Base-by-base conservation (phyloP, 306 rosid species). In the Medicago arabica region DNA sequence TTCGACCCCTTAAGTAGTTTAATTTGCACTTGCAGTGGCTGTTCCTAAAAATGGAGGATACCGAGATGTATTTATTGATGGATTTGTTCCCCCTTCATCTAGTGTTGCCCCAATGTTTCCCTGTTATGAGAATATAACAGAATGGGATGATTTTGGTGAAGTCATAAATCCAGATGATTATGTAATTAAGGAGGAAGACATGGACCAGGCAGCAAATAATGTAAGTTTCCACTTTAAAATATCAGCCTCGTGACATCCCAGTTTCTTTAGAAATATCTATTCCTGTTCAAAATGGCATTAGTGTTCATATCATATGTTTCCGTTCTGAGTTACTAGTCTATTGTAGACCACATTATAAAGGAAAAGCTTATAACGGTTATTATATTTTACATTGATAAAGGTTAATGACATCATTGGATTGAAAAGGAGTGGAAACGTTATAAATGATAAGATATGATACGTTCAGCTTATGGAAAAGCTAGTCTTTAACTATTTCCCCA, bases 91-190 rank as follows among this genome's bases (percentile, higher is more conserved):
- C 68, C 91, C 99, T 76, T 89, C 93, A 7, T 84, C 96, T 8
- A 82, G 89, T 76, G 91, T 88, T 85, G 91, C 93, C 38, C 99
- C 97, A 14, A 90, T 95, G 92, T 95, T 89, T 83, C 97, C 99
- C 70, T 92, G 73, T 74, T 92, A 79, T 49, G 97, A 92, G 71
- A 95, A 87, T 78, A 77, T 87, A 34, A 80, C 82, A 5, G 97
- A 92, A 73, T 95, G 97, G 99, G 97, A 90, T 83, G 99, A 95
- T 82, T 92, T 89, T 86, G 97, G 99, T 47, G 97, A 92, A 82
- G 96, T 95, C 55, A 95, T 95, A 83, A 92, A 95, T 82, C 99
- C 99, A n/a, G 99, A 95, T 68, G 97, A 90, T 88, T 95, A 92
- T 83, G 97, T 90, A 50, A 92, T 95, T 58, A 95, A 90, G 84